Conservation (phyloP, 208 protist species). For the Novymonas esmeraldas region DNA sequence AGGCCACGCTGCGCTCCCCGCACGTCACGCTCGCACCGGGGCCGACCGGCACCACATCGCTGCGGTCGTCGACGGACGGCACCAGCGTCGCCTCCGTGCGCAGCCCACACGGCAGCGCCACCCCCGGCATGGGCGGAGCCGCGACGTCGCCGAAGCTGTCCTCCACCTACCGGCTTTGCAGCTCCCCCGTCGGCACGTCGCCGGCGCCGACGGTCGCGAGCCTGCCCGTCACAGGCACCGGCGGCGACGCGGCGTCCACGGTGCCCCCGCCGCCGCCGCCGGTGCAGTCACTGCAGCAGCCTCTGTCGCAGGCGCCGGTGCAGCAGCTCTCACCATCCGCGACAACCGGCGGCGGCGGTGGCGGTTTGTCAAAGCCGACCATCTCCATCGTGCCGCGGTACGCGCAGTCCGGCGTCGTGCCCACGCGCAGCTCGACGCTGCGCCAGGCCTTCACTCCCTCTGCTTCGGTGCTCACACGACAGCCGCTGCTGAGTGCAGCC, state of each 20-base stretch:
- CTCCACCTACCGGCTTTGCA: background rate
- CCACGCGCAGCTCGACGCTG: slow-evolving; percentile 12
- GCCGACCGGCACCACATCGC: background rate
- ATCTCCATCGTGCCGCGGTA: slow-evolving; percentile 14
- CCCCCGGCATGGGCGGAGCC: too few relatives aligned
- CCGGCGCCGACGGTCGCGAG: background rate
- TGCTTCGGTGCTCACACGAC: background rate
- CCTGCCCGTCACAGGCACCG: background rate
- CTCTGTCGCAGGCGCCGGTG: background rate
- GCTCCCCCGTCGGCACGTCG: slow-evolving; percentile 1
- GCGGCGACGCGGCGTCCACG: background rate
- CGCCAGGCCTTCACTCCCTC: background rate
- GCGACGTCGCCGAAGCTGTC: background rate
- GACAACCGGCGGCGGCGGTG: background rate
- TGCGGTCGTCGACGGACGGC: background rate
- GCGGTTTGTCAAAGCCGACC: slow-evolving; percentile 1
- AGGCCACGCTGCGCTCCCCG: background rate
- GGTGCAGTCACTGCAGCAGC: background rate
- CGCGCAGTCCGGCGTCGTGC: slow-evolving; percentile 1
- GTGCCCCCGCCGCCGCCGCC: background rate
- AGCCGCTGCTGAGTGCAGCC: too few relatives aligned
- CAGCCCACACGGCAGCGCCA: background rate
- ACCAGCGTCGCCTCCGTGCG: background rate
- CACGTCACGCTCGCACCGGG: background rate
- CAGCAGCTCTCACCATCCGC: background rate